phyloP scores from a whole-genome alignment of 768 basidiomycete species.

The Candolleomyces eurysporus region DNA sequence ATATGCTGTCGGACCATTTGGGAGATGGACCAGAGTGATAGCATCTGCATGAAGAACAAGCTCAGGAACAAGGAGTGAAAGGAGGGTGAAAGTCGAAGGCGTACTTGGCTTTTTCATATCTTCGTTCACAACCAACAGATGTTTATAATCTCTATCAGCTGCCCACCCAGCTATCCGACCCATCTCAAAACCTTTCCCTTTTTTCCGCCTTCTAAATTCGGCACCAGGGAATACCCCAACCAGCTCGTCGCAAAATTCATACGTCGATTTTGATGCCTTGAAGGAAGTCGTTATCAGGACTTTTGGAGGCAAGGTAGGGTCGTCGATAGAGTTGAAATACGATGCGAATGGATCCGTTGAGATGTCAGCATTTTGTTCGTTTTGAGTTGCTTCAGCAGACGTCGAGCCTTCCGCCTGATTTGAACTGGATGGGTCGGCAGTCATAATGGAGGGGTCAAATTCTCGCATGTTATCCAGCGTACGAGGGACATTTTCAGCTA shows the following conservation, averaged over 20 bases:
- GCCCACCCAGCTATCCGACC: constrained; percentile 94
- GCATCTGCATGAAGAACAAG: constrained; percentile 58
- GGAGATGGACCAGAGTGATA: constrained; percentile 87
- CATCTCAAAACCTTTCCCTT: constrained; percentile 87
- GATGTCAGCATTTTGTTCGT: constrained; percentile 67
- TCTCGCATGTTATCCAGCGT: constrained; percentile 95
- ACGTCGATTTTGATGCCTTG: constrained; percentile 84
- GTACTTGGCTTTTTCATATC: constrained; percentile 91
- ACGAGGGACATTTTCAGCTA: constrained; percentile 80
- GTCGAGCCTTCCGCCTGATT: constrained; percentile 29
- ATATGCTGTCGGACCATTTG: constrained; percentile 90
- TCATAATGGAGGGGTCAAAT: constrained; percentile 69
- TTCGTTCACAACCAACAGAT: constrained; percentile 92
- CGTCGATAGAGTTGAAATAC: constrained; percentile 64
- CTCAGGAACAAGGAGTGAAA: not conserved
- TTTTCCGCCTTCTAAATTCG: constrained; percentile 83
- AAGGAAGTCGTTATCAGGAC: constrained; percentile 89
- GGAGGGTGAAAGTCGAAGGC: constrained; percentile 26
- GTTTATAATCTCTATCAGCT: constrained; percentile 81
- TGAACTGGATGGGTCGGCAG: constrained; percentile 43
- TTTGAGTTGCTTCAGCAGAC: constrained; percentile 33
- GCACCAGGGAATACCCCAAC: constrained; percentile 89
- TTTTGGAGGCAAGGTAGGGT: constrained; percentile 76
- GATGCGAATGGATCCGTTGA: constrained; percentile 74
- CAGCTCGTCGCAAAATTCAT: constrained; percentile 91